A percentile compares a stretch with the other conserved stretches of the same genome.
Evolutionary conservation across 2,329 filamentous ascomycete genomes (phyloP).

Genomic region (Colletotrichum chrysophilum): DNA sequence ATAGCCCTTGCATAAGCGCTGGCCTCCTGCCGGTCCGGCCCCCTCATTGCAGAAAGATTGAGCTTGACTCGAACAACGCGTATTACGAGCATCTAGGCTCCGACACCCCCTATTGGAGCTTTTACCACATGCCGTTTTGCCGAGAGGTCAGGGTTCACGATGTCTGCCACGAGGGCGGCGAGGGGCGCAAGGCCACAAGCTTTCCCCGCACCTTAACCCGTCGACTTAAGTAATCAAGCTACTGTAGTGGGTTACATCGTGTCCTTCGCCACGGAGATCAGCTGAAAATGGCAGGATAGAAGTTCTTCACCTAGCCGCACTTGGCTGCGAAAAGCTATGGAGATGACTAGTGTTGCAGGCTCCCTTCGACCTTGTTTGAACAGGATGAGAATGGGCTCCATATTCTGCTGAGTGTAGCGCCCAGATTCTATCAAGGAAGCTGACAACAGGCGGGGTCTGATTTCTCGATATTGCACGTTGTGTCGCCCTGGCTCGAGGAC

Average conservation of each 20-base stretch:
- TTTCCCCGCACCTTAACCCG: not conserved
- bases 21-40: not conserved
- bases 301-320: not conserved
- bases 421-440: not conserved
- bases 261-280: not conserved
- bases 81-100: not conserved
- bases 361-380: not conserved
- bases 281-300: not conserved
- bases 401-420: not conserved
- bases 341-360: not conserved
- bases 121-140: not conserved
- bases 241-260: not conserved
- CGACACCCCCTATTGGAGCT: not conserved
- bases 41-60: not conserved
- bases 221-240: not conserved
- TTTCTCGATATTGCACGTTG: not conserved
- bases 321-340: not conserved
- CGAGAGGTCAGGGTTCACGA: not conserved
- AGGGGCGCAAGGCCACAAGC: not conserved
- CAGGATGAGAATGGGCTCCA: slow-evolving; percentile 56
- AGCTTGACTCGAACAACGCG: not conserved
- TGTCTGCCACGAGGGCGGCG: not conserved
- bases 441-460: not conserved
- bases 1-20: not conserved
- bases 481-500: not conserved